phyloP scores from a whole-genome alignment of 140 eudicot genomes.

The Anethum foeniculum region DNA sequence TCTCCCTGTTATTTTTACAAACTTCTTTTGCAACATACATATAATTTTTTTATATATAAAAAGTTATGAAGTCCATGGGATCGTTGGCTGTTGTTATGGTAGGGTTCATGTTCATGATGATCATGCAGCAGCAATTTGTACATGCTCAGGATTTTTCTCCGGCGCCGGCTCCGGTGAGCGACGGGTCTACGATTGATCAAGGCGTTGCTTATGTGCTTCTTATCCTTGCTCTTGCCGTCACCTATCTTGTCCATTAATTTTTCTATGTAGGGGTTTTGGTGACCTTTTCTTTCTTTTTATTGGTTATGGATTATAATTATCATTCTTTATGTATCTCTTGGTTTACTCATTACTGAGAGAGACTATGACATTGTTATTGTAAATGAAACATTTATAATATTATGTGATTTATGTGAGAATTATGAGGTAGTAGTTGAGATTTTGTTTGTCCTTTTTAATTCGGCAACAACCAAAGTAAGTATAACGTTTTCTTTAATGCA shows the following conservation, averaged over 20 bases:
- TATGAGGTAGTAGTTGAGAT: no score
- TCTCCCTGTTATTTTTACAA: not conserved
- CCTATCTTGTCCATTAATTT: slow-evolving; percentile 39
- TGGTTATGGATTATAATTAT: not conserved
- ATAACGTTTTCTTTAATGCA: no score
- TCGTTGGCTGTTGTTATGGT: slow-evolving; percentile 23
- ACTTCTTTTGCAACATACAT: no score
- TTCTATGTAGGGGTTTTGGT: not conserved
- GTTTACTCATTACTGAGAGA: not conserved
- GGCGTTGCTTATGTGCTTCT: slow-evolving; percentile 46
- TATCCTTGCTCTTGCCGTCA: slow-evolving; percentile 39
- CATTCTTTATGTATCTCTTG: not conserved
- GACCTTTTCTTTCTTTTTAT: not conserved
- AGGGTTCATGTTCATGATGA: slow-evolving; percentile 31
- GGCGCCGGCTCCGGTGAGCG: slow-evolving; percentile 35
- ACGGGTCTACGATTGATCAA: slow-evolving; percentile 49
- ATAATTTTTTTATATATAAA: not conserved
- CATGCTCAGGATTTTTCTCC: slow-evolving; percentile 39
- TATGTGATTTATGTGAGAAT: not conserved
- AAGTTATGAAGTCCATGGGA: slow-evolving; percentile 19
- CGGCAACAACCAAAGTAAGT: no score
- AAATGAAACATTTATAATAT: not conserved
- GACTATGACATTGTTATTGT: not conserved
- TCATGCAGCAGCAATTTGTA: slow-evolving; percentile 21
- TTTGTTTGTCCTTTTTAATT: no score